Evolutionary conservation across 768 basidiomycete genomes (phyloP).

Genomic region (Lactifluus rugatus): DNA sequence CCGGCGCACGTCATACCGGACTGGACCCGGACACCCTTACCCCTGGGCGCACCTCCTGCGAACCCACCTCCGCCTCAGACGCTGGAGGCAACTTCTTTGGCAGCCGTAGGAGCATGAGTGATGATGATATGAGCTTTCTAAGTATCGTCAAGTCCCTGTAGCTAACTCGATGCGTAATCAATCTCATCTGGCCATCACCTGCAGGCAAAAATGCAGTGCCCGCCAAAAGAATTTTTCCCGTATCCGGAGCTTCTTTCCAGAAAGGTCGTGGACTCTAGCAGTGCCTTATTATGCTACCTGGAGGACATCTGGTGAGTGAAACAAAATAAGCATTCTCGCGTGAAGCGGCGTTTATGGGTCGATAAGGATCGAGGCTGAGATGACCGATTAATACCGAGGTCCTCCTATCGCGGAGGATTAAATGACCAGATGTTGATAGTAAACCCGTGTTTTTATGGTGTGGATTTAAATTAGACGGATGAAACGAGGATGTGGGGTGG

Average conservation of each 20-base stretch:
- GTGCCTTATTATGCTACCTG: background rate
- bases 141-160: background rate
- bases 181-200: conserved; percentile 1
- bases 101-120: conserved; percentile 29
- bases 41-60: conserved; percentile 55
- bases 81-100: conserved; percentile 21
- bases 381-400: background rate
- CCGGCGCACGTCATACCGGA: conserved; percentile 52
- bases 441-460: background rate
- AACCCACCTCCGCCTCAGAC: conserved; percentile 16
- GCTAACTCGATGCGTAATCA: background rate
- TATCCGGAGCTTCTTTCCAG: background rate
- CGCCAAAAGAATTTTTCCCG: background rate
- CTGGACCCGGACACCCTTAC: conserved; percentile 64
- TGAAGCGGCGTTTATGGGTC: conserved; percentile 1
- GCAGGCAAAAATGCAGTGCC: background rate
- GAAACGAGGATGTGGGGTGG: conserved; percentile 1
- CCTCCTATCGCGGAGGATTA: background rate
- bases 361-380: background rate
- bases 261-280: background rate
- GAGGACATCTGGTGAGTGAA: background rate
- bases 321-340: conserved; percentile 5
- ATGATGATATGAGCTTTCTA: background rate
- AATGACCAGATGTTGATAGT: background rate
- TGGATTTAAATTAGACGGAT: background rate